Percentiles rank a stretch among this genome's conserved stretches.
Conservation (phyloP, 1,139 yeast species). For the Magnusiomyces suaveolens region DNA sequence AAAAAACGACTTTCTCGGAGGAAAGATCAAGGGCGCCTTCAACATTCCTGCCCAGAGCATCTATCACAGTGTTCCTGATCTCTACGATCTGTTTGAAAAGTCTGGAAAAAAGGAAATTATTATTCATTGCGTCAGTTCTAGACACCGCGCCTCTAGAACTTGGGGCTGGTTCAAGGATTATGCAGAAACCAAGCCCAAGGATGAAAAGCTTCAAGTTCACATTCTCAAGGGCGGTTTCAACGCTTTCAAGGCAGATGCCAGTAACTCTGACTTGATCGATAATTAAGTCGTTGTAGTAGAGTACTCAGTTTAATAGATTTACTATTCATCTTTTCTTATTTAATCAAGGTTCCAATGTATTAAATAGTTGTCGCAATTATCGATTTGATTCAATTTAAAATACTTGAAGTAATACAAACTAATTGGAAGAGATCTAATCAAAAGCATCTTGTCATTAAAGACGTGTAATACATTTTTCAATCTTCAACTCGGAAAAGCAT, state of each 20-base stretch:
- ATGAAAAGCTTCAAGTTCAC: background rate
- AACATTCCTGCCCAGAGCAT: constrained; percentile 25
- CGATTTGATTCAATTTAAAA: no score
- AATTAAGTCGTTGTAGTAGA: no score
- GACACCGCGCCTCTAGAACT: constrained; percentile 21
- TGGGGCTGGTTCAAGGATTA: constrained; percentile 23
- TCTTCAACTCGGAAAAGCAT: no score
- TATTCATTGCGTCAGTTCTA: constrained; percentile 19
- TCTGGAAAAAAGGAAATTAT: constrained; percentile 20
- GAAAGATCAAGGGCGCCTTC: constrained; percentile 22
- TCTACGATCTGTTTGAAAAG: constrained; percentile 20
- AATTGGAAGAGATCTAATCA: no score
- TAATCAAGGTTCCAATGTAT: no score
- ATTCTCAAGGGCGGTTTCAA: constrained; percentile 22
- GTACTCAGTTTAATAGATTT: no score
- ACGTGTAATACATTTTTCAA: no score
- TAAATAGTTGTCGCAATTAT: no score
- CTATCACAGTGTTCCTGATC: constrained; percentile 17
- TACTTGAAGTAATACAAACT: no score
- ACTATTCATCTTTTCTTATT: no score
- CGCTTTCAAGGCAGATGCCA: constrained; percentile 22
- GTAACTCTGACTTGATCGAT: constrained; percentile 19
- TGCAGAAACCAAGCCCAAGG: constrained; percentile 14
- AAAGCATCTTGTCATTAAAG: no score
- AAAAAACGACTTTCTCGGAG: constrained; percentile 22